Evolutionary conservation across 163 green algal genomes (phyloP).

Genomic region (Chloromonas sp.): DNA sequence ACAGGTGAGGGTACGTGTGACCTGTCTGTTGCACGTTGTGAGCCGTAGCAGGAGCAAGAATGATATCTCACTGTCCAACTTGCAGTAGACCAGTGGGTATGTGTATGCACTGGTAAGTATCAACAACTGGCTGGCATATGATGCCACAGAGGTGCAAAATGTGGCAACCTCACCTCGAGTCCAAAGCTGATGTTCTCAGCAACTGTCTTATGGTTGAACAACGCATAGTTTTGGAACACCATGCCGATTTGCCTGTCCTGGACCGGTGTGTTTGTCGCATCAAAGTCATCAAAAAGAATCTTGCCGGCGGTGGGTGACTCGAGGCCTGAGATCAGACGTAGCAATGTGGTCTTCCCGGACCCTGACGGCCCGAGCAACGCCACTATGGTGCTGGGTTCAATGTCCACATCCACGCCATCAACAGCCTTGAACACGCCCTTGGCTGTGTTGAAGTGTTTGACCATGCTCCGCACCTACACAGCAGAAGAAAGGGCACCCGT

Average conservation of each 20-base stretch:
- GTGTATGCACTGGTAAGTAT: too few relatives aligned
- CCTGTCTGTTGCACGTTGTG: too few relatives aligned
- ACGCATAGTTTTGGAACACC: constrained; percentile 80
- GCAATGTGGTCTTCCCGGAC: constrained; percentile 72
- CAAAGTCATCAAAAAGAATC: constrained; percentile 67
- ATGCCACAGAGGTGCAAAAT: too few relatives aligned
- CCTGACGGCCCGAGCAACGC: constrained; percentile 75
- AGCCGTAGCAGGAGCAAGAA: too few relatives aligned
- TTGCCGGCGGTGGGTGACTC: constrained; percentile 56
- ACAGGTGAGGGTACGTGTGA: too few relatives aligned
- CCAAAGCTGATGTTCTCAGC: constrained; percentile 83
- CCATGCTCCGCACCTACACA: constrained; percentile 49
- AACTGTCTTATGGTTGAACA: constrained; percentile 87
- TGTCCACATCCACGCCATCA: constrained; percentile 57
- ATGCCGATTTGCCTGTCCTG: constrained; percentile 66
- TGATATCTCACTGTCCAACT: too few relatives aligned
- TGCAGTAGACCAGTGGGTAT: too few relatives aligned
- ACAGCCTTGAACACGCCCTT: constrained; percentile 60
- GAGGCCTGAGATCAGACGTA: constrained; percentile 76
- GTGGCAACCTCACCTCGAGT: constrained; percentile 41
- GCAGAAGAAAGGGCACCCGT: neutral
- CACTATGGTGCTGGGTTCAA: constrained; percentile 57
- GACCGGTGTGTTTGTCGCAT: constrained; percentile 43
- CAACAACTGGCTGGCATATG: too few relatives aligned
- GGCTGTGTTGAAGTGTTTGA: constrained; percentile 62